Conservation (phyloP, 148 eudicot species). For the Bassia scoparia region DNA sequence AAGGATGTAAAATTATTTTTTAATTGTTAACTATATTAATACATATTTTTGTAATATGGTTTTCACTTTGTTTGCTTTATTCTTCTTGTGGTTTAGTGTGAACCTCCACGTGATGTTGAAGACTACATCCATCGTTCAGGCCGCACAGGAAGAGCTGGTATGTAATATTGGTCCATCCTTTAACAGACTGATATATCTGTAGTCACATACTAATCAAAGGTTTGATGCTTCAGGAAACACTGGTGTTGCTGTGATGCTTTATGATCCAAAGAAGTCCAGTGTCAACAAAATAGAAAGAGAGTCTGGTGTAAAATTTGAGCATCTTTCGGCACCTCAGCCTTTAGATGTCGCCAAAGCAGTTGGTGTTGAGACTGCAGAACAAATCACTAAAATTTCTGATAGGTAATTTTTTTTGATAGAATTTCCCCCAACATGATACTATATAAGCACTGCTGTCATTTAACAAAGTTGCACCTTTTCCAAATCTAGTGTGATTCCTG, state of each 20-base stretch:
- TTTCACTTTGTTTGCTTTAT: constrained; percentile 3
- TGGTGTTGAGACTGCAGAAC: constrained; percentile 64
- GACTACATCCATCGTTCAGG: constrained; percentile 98
- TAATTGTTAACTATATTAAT: not conserved
- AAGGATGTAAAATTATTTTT: not conserved
- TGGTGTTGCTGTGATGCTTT: constrained; percentile 92
- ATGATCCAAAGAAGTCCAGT: constrained; percentile 68
- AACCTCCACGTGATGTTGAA: constrained; percentile 96
- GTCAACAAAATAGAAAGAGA: constrained; percentile 76
- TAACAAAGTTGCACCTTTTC: not conserved
- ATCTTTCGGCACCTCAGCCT: constrained; percentile 86
- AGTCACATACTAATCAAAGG: not conserved
- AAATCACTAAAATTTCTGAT: constrained; percentile 59
- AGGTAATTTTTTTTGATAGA: constrained; percentile 36
- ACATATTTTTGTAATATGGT: not conserved
- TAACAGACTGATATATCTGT: not conserved
- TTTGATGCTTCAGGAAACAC: constrained; percentile 49
- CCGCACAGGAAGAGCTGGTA: constrained; percentile 96
- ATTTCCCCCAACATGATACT: not conserved
- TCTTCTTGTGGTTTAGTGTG: constrained; percentile 47
- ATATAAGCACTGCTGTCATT: not conserved
- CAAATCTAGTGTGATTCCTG: constrained; percentile 68
- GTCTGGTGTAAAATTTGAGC: constrained; percentile 92
- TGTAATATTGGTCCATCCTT: not conserved
- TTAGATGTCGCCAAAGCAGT: constrained; percentile 91